These are phyloP conservation scores for Setomelanomma holmii DNA, from an alignment of 2,329 filamentous ascomycete genomes.

Conservation along the genomic window DNA sequence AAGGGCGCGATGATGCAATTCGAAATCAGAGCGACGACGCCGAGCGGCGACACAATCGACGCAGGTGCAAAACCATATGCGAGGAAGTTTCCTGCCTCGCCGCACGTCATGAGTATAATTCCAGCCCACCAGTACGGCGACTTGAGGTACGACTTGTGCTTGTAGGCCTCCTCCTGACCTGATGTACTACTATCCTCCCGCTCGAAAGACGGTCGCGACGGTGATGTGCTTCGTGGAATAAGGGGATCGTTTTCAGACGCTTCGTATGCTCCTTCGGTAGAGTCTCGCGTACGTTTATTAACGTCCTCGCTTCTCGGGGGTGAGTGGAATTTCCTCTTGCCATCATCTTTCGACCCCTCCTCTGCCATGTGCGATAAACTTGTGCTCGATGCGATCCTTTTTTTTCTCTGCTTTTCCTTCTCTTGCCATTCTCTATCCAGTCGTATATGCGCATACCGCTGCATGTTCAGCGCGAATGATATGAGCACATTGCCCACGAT, in stretches of 20 bases:
- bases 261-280: slow-evolving; percentile 10
- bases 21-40: slow-evolving; percentile 94
- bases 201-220: slow-evolving; percentile 40
- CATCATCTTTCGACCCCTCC: slow-evolving; percentile 25
- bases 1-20: slow-evolving; percentile 97
- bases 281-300: slow-evolving; percentile 5
- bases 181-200: slow-evolving; percentile 31
- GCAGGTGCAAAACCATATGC: slow-evolving; percentile 98
- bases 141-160: slow-evolving; percentile 77
- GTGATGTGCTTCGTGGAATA: slow-evolving; percentile 17
- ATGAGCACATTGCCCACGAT: slow-evolving; percentile 94
- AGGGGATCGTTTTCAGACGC: slow-evolving; percentile 46
- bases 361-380: slow-evolving; percentile 45
- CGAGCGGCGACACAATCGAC: slow-evolving; percentile 94
- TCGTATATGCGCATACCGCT: slow-evolving; percentile 91
- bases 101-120: slow-evolving; percentile 88
- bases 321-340: slow-evolving; percentile 9
- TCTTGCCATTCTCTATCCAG: slow-evolving; percentile 74
- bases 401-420: slow-evolving; percentile 43
- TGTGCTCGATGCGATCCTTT: slow-evolving; percentile 51
- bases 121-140: slow-evolving; percentile 98
- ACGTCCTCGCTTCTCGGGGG: slow-evolving; percentile 4
- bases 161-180: slow-evolving; percentile 44
- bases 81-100: slow-evolving; percentile 94
- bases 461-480: slow-evolving; percentile 93